A percentile compares a stretch with the other conserved stretches of the same genome.
phyloP scores from a whole-genome alignment of 2,329 filamentous ascomycete genomes.

The Cytospora schulzeri region DNA sequence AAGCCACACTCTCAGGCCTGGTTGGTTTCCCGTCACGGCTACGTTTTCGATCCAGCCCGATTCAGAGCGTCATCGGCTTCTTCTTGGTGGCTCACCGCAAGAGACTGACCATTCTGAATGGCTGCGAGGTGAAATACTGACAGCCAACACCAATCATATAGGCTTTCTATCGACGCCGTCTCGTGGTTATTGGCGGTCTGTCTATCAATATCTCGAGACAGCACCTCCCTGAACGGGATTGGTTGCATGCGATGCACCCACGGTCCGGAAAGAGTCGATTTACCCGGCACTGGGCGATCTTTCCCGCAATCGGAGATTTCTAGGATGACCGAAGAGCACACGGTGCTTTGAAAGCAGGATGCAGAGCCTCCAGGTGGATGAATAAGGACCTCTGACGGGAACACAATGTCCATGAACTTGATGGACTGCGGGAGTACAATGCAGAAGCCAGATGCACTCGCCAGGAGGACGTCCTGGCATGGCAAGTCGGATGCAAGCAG shows the following conservation, averaged over 20 bases:
- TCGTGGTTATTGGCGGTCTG: constrained; percentile 20
- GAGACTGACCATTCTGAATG: constrained; percentile 2
- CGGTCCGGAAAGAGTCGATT: constrained; percentile 2
- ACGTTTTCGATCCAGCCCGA: constrained; percentile 12
- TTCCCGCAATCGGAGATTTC: neutral
- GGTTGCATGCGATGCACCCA: constrained; percentile 11
- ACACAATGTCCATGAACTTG: neutral
- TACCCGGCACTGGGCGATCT: neutral
- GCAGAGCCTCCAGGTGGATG: neutral
- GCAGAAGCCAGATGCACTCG: neutral
- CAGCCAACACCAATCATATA: constrained; percentile 10
- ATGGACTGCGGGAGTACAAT: neutral
- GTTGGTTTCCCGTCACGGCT: constrained; percentile 8
- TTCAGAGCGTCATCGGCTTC: constrained; percentile 5
- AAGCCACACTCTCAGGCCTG: constrained; percentile 14
- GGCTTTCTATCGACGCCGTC: neutral
- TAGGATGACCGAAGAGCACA: neutral
- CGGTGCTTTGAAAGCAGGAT: too few species aligned
- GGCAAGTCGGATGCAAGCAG: neutral
- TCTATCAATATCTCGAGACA: constrained; percentile 6
- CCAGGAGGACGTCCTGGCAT: neutral
- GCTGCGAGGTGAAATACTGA: neutral
- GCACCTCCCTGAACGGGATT: neutral
- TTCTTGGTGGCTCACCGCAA: constrained; percentile 17
- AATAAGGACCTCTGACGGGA: neutral